A percentile compares a stretch with the other conserved stretches of the same genome.
Conservation (phyloP, 306 rosid species). For the Mimosa bimucronata region DNA sequence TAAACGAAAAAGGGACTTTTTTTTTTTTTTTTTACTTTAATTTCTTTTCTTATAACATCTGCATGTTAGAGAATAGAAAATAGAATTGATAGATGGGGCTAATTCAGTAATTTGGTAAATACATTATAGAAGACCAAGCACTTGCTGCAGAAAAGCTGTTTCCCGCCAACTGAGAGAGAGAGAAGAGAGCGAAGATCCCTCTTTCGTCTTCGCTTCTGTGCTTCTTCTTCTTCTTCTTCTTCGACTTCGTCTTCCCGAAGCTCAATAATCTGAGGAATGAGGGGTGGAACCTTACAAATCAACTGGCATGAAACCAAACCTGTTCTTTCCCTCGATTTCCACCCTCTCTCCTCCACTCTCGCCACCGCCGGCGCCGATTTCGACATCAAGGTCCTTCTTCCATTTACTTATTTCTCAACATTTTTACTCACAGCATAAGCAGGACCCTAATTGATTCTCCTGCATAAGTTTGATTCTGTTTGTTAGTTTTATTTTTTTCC, state of each 20-base stretch:
- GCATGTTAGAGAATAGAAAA: not conserved
- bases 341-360: slow-evolving; percentile 68
- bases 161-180: slow-evolving; percentile 45
- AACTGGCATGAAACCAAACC: slow-evolving; percentile 89
- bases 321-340: slow-evolving; percentile 81
- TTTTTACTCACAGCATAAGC: not conserved
- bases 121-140: not conserved
- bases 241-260: not conserved
- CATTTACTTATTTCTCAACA: not conserved
- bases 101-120: not conserved
- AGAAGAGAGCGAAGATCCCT: slow-evolving; percentile 37
- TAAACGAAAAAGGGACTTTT: too few relatives aligned
- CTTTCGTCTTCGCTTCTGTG: not conserved
- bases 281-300: slow-evolving; percentile 90
- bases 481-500: not conserved
- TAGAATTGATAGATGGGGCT: not conserved
- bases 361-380: slow-evolving; percentile 99
- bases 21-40: too few relatives aligned
- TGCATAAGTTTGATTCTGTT: not conserved
- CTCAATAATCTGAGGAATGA: slow-evolving; percentile 45
- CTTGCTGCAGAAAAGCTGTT: not conserved
- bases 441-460: not conserved
- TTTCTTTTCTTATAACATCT: too few relatives aligned
- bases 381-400: slow-evolving; percentile 82
- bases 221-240: too few relatives aligned